phyloP scores from a whole-genome alignment of 768 basidiomycete species.

The Pseudohyphozyma bogoriensis region DNA sequence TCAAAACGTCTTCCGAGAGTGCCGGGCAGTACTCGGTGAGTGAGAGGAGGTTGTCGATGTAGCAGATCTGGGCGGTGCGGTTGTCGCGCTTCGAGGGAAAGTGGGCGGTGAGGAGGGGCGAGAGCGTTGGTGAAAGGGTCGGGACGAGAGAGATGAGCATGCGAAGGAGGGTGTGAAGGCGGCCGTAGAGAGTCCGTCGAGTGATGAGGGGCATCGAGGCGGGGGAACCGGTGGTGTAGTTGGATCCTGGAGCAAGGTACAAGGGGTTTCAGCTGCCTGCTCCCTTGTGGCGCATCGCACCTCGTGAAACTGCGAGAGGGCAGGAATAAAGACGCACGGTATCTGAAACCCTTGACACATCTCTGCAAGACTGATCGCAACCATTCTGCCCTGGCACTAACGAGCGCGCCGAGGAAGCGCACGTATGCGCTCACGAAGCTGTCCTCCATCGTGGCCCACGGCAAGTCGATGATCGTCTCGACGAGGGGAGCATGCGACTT shows the following conservation, averaged over 20 bases:
- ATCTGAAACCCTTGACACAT: constrained; percentile 74
- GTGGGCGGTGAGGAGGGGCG: constrained; percentile 67
- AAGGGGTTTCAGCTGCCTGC: too few relatives aligned
- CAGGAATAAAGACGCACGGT: constrained; percentile 78
- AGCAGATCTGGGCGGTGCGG: constrained; percentile 67
- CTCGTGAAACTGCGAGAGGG: too few relatives aligned
- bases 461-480: constrained; percentile 72
- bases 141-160: constrained; percentile 84
- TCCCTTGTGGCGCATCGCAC: too few relatives aligned
- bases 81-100: constrained; percentile 92
- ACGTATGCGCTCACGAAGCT: constrained; percentile 78
- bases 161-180: constrained; percentile 72
- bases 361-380: constrained; percentile 69
- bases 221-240: constrained; percentile 21
- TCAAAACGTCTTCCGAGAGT: constrained; percentile 66
- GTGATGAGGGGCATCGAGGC: constrained; percentile 45
- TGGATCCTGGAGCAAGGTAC: constrained; percentile 6
- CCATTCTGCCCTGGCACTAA: constrained; percentile 86
- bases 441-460: constrained; percentile 83
- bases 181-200: constrained; percentile 69
- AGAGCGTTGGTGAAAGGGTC: constrained; percentile 74
- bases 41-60: constrained; percentile 76
- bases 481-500: constrained; percentile 67
- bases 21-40: constrained; percentile 81
- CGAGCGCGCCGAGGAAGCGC: constrained; percentile 78